phyloP scores from a whole-genome alignment of 2,329 filamentous ascomycete genomes.

The Tolypocladium amazonense region DNA sequence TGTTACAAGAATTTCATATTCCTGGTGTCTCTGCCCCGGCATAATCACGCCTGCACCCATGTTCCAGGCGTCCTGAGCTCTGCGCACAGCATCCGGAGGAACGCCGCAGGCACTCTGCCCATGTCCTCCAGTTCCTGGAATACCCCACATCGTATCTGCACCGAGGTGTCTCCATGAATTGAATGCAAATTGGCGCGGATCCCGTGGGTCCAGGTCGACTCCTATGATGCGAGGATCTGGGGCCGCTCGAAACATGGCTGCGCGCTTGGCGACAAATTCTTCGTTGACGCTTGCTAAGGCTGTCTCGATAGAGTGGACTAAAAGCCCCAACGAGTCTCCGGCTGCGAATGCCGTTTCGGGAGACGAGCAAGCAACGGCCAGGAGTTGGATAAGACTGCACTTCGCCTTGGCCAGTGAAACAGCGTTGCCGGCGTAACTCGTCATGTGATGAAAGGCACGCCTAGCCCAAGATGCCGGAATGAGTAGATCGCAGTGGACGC shows the following conservation, averaged over 20 bases:
- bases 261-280: constrained; percentile 24
- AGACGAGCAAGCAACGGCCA: constrained; percentile 8
- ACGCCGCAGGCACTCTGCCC: neutral
- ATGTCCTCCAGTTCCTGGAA: constrained; percentile 12
- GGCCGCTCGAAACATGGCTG: constrained; percentile 23
- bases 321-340: constrained; percentile 11
- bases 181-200: constrained; percentile 27
- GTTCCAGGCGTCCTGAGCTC: constrained; percentile 17
- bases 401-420: constrained; percentile 26
- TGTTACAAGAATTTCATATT: constrained; percentile 20
- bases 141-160: constrained; percentile 25
- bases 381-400: constrained; percentile 11
- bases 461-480: constrained; percentile 31
- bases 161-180: constrained; percentile 36
- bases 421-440: constrained; percentile 29
- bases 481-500: constrained; percentile 16
- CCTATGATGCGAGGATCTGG: constrained; percentile 29
- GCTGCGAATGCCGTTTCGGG: neutral
- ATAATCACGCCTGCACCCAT: constrained; percentile 20
- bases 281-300: constrained; percentile 24
- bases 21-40: constrained; percentile 14
- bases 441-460: constrained; percentile 19
- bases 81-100: constrained; percentile 18
- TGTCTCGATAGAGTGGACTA: constrained; percentile 18
- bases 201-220: constrained; percentile 28